These are phyloP conservation scores for Lachancea thermotolerans DNA, from an alignment of 805 yeast genomes.

Conservation along the genomic window DNA sequence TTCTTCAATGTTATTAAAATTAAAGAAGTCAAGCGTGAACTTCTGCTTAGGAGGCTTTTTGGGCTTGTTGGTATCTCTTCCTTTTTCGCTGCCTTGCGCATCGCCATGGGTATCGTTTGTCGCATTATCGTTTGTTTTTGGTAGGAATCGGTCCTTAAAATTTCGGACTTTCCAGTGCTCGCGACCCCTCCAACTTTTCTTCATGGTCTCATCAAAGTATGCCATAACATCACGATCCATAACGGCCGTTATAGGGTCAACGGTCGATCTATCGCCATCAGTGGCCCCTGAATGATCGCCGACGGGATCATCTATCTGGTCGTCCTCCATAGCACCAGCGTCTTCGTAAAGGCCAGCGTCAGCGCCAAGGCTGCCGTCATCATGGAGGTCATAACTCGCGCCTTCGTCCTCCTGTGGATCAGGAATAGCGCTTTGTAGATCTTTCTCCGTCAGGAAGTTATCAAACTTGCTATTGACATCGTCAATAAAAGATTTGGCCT, in stretches of 20 bases:
- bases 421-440: constrained; percentile 27
- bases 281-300: constrained; percentile 11
- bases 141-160: constrained; percentile 36
- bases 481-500: constrained; percentile 43
- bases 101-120: constrained; percentile 9
- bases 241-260: constrained; percentile 22
- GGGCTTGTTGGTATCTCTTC: constrained; percentile 11
- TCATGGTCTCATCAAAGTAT: constrained; percentile 69
- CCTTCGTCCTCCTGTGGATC: constrained; percentile 22
- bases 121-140: constrained; percentile 4
- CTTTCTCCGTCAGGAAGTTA: constrained; percentile 27
- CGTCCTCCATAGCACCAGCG: constrained; percentile 12
- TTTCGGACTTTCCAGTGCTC: constrained; percentile 84
- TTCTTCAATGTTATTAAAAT: constrained; percentile 34
- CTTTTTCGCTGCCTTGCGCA: constrained; percentile 3
- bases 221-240: constrained; percentile 65
- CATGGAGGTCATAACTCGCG: constrained; percentile 8
- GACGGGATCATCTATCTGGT: constrained; percentile 18
- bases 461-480: constrained; percentile 34
- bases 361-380: constrained; percentile 11
- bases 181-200: constrained; percentile 80
- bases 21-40: constrained; percentile 39
- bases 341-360: constrained; percentile 10
- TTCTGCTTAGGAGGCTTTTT: constrained; percentile 32
- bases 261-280: constrained; percentile 19